Evolutionary conservation across 1,284 basidiomycete genomes (phyloP).

Genomic region (Ustilago nuda): DNA sequence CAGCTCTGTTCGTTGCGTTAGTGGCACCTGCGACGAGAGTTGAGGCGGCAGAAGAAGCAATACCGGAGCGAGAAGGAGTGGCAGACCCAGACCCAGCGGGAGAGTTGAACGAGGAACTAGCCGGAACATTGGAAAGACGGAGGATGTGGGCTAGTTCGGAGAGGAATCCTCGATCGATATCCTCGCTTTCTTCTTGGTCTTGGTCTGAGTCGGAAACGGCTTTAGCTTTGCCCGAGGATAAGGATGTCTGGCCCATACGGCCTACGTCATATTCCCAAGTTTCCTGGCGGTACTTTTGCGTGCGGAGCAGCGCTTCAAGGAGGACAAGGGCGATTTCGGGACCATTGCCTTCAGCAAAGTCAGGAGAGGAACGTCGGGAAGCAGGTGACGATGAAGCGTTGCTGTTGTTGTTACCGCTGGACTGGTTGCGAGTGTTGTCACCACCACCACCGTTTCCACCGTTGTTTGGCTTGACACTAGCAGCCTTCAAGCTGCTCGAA

Average conservation of each 20-base stretch:
- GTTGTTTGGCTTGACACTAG: conserved; percentile 28
- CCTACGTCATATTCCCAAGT: conserved; percentile 70
- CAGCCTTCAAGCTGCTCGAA: conserved; percentile 34
- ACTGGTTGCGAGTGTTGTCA: conserved; percentile 7
- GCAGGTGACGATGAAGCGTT: conserved; percentile 27
- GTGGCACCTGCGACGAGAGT: conserved; percentile 43
- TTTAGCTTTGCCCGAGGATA: conserved; percentile 25
- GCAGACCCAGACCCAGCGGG: conserved; percentile 47
- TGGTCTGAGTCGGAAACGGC: conserved; percentile 23
- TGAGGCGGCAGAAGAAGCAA: conserved; percentile 18
- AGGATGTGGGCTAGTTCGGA: conserved; percentile 53
- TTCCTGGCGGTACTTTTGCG: conserved; percentile 78
- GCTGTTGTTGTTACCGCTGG: not conserved
- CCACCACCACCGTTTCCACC: conserved; percentile 5
- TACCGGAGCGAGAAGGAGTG: conserved; percentile 36
- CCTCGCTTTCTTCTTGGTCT: conserved; percentile 19
- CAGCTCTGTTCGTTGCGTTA: conserved; percentile 35
- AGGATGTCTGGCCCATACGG: conserved; percentile 39
- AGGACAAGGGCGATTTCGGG: conserved; percentile 91
- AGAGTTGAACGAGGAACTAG: conserved; percentile 38
- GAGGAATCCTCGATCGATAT: conserved; percentile 47
- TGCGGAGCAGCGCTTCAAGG: conserved; percentile 84
- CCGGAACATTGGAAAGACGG: conserved; percentile 38
- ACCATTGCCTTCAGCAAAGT: conserved; percentile 73
- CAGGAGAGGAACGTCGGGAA: conserved; percentile 38